Conservation (phyloP, 495 filamentous ascomycete genomes). For the Aspergillus ostianus region DNA sequence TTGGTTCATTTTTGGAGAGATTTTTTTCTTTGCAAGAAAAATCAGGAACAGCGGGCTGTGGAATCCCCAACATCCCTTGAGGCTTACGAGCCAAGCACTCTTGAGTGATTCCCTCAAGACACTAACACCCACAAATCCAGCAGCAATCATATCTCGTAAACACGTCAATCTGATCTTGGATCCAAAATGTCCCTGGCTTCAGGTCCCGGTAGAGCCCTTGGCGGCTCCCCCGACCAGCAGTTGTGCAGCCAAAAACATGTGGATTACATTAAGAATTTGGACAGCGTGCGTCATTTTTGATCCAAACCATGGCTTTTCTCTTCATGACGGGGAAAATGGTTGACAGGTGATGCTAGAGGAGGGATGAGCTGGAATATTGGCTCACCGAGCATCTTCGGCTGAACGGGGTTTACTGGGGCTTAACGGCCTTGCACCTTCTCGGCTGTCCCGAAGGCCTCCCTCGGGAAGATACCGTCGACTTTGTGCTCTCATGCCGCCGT, state of each 20-base stretch:
- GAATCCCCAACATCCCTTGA: neutral
- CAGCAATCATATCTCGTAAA: neutral
- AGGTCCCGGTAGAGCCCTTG: conserved; percentile 57
- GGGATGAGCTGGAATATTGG: conserved; percentile 95
- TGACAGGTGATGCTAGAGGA: conserved; percentile 57
- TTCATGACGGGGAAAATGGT: conserved; percentile 24
- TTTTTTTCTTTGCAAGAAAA: neutral
- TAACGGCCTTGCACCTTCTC: conserved; percentile 84
- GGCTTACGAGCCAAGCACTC: neutral
- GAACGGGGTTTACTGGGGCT: conserved; percentile 94
- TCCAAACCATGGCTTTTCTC: conserved; percentile 21
- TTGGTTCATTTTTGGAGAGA: too few relatives aligned
- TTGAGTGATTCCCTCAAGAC: neutral
- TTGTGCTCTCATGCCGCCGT: conserved; percentile 87
- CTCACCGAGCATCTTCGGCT: conserved; percentile 93
- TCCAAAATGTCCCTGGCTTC: conserved; percentile 55
- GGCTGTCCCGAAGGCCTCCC: conserved; percentile 76
- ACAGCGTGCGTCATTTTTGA: conserved; percentile 61
- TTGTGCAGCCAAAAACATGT: conserved; percentile 77
- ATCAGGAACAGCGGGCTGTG: too few relatives aligned
- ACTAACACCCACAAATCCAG: neutral
- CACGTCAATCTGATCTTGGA: neutral
- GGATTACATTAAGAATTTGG: conserved; percentile 87
- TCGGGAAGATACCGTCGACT: conserved; percentile 78
- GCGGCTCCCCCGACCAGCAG: conserved; percentile 47